phyloP scores from a whole-genome alignment of 2,329 filamentous ascomycete species.

The Scytalidium lignicola region DNA sequence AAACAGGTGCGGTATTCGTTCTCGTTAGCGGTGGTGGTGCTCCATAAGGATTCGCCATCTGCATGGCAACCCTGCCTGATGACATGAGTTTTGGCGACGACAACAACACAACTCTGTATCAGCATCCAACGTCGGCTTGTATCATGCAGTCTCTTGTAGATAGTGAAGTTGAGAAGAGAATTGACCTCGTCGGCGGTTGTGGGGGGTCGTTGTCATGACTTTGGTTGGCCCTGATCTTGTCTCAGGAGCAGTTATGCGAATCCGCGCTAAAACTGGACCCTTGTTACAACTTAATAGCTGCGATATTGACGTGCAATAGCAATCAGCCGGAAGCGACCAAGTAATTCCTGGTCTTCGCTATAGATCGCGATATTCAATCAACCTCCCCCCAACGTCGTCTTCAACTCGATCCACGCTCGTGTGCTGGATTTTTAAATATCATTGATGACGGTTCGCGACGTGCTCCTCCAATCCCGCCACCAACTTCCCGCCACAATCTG shows the following conservation, averaged over 20 bases:
- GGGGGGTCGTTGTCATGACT: not conserved
- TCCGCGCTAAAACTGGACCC: not conserved
- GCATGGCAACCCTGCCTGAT: slow-evolving; percentile 21
- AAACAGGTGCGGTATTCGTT: slow-evolving; percentile 26
- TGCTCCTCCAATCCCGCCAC: not conserved
- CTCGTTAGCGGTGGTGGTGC: slow-evolving; percentile 18
- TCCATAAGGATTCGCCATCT: slow-evolving; percentile 26
- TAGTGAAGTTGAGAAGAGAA: not conserved
- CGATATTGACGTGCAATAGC: not conserved
- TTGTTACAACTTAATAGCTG: not conserved
- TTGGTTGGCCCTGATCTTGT: not conserved
- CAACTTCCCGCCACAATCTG: not conserved
- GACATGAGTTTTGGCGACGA: slow-evolving; percentile 24
- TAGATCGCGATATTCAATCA: not conserved
- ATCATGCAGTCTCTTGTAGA: not conserved
- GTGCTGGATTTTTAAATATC: not conserved
- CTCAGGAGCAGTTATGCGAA: not conserved
- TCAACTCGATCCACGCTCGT: not conserved
- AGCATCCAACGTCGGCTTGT: slow-evolving; percentile 11
- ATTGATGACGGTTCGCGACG: not conserved
- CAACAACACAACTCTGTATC: slow-evolving; percentile 6
- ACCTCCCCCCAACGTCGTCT: not conserved
- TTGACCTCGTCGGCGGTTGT: not conserved
- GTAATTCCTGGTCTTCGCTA: not conserved
- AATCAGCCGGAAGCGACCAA: not conserved